Conservation (phyloP, 345 rosid genomes). For the Odontarrhena argentea region DNA sequence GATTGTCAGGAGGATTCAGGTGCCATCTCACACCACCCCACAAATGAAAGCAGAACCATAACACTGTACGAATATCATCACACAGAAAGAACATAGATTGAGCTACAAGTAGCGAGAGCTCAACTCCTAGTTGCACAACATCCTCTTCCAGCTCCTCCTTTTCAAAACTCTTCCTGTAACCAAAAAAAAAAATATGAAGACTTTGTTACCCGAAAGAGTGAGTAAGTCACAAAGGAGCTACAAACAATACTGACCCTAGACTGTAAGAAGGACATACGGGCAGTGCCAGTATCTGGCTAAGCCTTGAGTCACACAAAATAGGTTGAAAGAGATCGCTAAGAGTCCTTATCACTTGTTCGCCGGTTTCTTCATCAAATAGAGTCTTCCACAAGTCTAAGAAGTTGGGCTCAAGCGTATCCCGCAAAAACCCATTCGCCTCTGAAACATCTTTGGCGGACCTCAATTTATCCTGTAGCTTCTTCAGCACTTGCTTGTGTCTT, state of each 20-base stretch:
- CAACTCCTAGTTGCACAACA: constrained; percentile 15
- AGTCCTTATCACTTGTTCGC: neutral
- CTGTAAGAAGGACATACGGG: neutral
- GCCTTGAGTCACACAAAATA: too few species aligned
- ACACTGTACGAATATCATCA: constrained; percentile 14
- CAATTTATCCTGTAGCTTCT: constrained; percentile 12
- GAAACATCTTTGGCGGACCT: neutral
- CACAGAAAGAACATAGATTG: constrained; percentile 3
- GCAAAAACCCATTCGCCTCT: constrained; percentile 13
- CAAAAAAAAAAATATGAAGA: too few species aligned
- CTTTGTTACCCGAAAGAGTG: too few species aligned
- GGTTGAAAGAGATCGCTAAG: neutral
- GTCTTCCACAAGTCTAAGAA: constrained; percentile 11
- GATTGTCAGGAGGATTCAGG: neutral
- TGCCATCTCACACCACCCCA: neutral
- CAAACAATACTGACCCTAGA: neutral
- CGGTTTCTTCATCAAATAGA: constrained; percentile 2
- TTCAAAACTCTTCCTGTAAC: neutral
- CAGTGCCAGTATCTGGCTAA: neutral
- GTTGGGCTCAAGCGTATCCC: constrained; percentile 5
- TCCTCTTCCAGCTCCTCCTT: constrained; percentile 19
- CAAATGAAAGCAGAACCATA: neutral
- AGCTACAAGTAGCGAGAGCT: constrained; percentile 16
- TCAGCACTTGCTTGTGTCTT: neutral
- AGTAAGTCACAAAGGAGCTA: too few species aligned